Base-by-base conservation (phyloP, 768 basidiomycete species). In the Termitomyces titanicus region DNA sequence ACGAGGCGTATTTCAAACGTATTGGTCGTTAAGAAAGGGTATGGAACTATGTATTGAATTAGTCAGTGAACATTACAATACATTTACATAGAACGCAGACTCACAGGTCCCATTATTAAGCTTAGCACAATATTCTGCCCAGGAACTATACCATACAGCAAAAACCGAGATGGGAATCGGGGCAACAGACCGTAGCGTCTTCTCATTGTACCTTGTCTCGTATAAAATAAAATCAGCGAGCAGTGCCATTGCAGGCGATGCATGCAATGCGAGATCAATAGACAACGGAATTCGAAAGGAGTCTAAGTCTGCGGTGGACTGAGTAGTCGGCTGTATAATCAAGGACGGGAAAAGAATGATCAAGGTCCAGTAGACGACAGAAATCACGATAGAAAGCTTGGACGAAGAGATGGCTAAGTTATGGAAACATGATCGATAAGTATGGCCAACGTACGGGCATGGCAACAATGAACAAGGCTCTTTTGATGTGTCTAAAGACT, bases 11-110 rank as follows among this genome's bases (percentile, higher is more conserved):
- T 69, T 8, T 63, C 59, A 18, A 84, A 70, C 0, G 81, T 71
- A 63, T 78, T 85, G 17, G 84, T 61, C 0, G 84, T 89, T 55
- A 94, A 73, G 72, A 94, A 93, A 0, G 92, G 92, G 69, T 94
- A 93, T 25, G 91, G 89, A 72, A 92, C 88, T 89, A 12, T n/a
- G n/a, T n/a, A n/a, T 1, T 18, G 35, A 42, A 31, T 27, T 57
- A 31, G 54, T 46, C 31, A 49, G 63, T 15, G 47, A 39, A 37
- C 27, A 38, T 12, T 38, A 20, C 20, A 43, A 27, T n/a, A n/a
- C 25, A 29, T 47, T 20, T 13, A 43, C 6, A 35, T 13, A 40
- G 18, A 48, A 48, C 25, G 40, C 8, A 17, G n/a, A 78, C 84
- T 70, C 58, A 89, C 86, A 90, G 3, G 63, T 65, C 5, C 80